phyloP scores from a whole-genome alignment of 2,329 filamentous ascomycete species.

The Ascosphaera apis region DNA sequence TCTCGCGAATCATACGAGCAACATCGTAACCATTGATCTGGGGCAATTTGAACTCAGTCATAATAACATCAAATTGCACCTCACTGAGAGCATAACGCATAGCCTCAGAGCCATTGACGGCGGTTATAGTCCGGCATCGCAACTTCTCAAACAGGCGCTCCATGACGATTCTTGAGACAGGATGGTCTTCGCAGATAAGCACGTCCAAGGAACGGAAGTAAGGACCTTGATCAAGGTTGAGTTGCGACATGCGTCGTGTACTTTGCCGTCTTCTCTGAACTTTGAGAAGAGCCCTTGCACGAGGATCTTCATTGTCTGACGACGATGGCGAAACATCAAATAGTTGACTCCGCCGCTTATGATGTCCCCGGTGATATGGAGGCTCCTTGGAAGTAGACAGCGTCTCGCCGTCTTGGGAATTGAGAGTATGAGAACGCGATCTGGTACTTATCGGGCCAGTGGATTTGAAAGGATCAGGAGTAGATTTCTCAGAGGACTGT shows the following conservation, averaged over 20 bases:
- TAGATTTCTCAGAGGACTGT: constrained; percentile 36
- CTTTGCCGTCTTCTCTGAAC: constrained; percentile 90
- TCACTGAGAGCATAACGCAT: constrained; percentile 87
- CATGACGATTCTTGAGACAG: constrained; percentile 95
- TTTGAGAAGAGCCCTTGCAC: constrained; percentile 70
- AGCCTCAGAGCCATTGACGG: constrained; percentile 72
- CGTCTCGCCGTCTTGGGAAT: constrained; percentile 75
- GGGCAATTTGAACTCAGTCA: constrained; percentile 89
- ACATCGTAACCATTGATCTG: constrained; percentile 91
- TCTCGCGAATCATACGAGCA: constrained; percentile 91
- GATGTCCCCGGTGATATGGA: constrained; percentile 41
- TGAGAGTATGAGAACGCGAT: constrained; percentile 73
- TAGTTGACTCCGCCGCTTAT: constrained; percentile 80
- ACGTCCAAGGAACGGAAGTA: constrained; percentile 80
- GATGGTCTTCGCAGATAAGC: constrained; percentile 91
- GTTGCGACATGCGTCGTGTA: constrained; percentile 79
- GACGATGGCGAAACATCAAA: constrained; percentile 94
- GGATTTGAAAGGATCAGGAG: constrained; percentile 12
- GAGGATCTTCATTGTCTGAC: constrained; percentile 87
- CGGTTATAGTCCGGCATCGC: constrained; percentile 79
- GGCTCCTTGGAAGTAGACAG: constrained; percentile 37
- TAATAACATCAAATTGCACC: constrained; percentile 96
- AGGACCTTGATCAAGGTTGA: constrained; percentile 63
- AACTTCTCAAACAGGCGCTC: constrained; percentile 90
- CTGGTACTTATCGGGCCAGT: constrained; percentile 26